phyloP scores from a whole-genome alignment of 768 basidiomycete genomes.

The Auricularia sp. region DNA sequence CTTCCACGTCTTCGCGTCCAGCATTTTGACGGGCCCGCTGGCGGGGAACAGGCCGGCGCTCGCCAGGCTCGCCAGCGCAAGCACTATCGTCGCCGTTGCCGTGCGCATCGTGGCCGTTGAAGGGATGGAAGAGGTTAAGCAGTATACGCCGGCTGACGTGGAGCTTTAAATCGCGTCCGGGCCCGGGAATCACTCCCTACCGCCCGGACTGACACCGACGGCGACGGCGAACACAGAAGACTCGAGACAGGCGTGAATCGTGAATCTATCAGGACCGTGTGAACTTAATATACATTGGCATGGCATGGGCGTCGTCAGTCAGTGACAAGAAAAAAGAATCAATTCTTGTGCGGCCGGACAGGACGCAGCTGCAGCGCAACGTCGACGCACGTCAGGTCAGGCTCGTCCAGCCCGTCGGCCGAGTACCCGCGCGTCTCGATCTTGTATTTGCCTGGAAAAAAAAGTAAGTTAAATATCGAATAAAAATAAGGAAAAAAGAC shows the following conservation, averaged over 20 bases:
- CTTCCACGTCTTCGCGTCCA: constrained; percentile 61
- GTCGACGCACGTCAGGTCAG: constrained; percentile 69
- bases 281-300: too few species aligned
- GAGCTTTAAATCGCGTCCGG: too few species aligned
- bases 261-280: too few species aligned
- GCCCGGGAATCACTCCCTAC: too few species aligned
- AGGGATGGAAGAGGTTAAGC: too few species aligned
- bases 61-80: constrained; percentile 30
- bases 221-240: too few species aligned
- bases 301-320: too few species aligned
- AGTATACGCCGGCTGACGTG: too few species aligned
- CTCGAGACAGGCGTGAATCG: too few species aligned
- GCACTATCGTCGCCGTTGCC: constrained; percentile 11
- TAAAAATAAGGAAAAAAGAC: neutral
- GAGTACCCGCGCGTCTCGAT: constrained; percentile 65
- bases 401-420: constrained; percentile 36
- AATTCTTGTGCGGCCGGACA: neutral
- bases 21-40: constrained; percentile 57
- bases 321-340: too few species aligned
- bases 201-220: too few species aligned
- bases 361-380: constrained; percentile 37
- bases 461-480: neutral
- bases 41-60: constrained; percentile 42
- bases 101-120: too few species aligned
- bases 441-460: constrained; percentile 63